Conservation (phyloP, 2,329 filamentous ascomycete genomes). For the Fusarium sp. region DNA sequence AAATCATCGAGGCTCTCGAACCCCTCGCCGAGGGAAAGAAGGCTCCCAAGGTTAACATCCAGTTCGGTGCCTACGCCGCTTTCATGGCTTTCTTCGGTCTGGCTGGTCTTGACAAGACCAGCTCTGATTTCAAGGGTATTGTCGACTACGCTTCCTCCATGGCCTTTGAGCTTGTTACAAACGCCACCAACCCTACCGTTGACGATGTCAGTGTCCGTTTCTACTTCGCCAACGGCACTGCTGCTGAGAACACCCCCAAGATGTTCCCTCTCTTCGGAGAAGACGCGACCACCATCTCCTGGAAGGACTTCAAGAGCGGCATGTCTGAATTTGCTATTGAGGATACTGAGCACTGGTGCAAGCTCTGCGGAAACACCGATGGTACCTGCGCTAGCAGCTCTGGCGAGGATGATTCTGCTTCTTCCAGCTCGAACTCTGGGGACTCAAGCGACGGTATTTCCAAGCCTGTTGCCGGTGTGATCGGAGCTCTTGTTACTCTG, state of each 20-base stretch:
- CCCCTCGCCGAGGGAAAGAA: slow-evolving; percentile 57
- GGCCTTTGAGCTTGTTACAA: slow-evolving; percentile 77
- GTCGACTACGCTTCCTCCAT: slow-evolving; percentile 88
- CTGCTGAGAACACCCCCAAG: slow-evolving; percentile 61
- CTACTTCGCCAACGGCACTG: slow-evolving; percentile 70
- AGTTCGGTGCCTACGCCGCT: slow-evolving; percentile 70
- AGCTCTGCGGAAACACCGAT: slow-evolving; percentile 76
- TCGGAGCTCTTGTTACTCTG: slow-evolving; percentile 75
- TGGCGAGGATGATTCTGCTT: slow-evolving; percentile 31
- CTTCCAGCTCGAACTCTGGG: slow-evolving; percentile 34
- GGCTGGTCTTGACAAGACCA: slow-evolving; percentile 61
- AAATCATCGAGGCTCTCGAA: slow-evolving; percentile 65
- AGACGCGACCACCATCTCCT: slow-evolving; percentile 66
- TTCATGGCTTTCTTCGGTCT: slow-evolving; percentile 74
- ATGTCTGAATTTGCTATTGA: slow-evolving; percentile 75
- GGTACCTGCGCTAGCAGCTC: slow-evolving; percentile 67
- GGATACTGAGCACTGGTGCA: slow-evolving; percentile 77
- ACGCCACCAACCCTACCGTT: slow-evolving; percentile 58
- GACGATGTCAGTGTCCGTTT: slow-evolving; percentile 69
- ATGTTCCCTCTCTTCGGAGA: slow-evolving; percentile 71
- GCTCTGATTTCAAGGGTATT: slow-evolving; percentile 76
- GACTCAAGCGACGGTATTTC: slow-evolving; percentile 63
- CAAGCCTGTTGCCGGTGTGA: slow-evolving; percentile 80
- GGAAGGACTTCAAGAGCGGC: slow-evolving; percentile 72
- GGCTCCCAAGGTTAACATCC: slow-evolving; percentile 59